Conservation (phyloP, 1,284 basidiomycete genomes). For the Malassezia globosa region DNA sequence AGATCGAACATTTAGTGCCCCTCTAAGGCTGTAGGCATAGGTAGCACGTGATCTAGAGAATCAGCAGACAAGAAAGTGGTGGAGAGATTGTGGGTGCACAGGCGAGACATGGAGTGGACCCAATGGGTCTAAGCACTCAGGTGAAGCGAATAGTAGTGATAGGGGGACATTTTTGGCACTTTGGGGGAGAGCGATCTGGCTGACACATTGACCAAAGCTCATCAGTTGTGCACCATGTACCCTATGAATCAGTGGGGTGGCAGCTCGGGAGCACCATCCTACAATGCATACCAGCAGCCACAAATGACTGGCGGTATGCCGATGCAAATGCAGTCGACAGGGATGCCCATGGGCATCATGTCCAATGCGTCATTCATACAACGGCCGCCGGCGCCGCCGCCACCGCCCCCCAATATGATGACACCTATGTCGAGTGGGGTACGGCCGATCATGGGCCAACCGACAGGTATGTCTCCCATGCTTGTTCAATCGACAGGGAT, state of each 20-base stretch:
- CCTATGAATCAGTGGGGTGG: constrained; percentile 38
- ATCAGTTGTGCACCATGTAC: constrained; percentile 26
- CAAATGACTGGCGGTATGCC: constrained; percentile 30
- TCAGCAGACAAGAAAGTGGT: too few species aligned
- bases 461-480: constrained; percentile 26
- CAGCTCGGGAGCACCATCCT: constrained; percentile 18
- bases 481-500: constrained; percentile 1
- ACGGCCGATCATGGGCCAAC: constrained; percentile 10
- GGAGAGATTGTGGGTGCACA: too few species aligned
- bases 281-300: constrained; percentile 23
- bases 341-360: constrained; percentile 24
- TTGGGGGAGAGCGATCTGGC: too few species aligned
- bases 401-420: constrained; percentile 10
- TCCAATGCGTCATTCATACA: constrained; percentile 14
- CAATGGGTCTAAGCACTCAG: too few species aligned
- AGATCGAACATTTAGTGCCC: too few species aligned
- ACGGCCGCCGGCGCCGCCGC: constrained; percentile 12
- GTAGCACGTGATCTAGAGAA: not conserved
- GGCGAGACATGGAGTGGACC: too few species aligned
- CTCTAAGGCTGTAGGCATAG: too few species aligned
- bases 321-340: constrained; percentile 27
- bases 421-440: constrained; percentile 4
- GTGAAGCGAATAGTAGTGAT: too few species aligned
- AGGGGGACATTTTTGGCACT: too few species aligned
- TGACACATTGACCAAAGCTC: too few species aligned